phyloP scores from a whole-genome alignment of 257 asterid species.

The Primulina tabacum region DNA sequence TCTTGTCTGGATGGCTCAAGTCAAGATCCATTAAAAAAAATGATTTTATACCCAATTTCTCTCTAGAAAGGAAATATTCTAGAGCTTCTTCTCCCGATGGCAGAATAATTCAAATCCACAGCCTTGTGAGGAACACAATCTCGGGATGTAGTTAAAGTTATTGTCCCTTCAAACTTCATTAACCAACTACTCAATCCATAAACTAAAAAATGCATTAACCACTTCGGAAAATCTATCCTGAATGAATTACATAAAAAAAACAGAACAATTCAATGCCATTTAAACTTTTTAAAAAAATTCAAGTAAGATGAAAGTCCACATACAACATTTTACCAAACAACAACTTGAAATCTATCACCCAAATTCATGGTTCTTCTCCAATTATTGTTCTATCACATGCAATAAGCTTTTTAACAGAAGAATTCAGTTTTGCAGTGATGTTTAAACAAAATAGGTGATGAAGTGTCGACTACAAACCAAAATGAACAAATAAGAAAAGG shows the following conservation, averaged over 20 bases:
- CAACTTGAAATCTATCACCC: neutral
- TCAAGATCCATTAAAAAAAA: neutral
- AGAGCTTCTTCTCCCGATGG: neutral
- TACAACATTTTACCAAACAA: neutral
- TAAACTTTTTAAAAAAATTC: too few relatives aligned
- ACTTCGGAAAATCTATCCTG: neutral
- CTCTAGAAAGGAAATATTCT: neutral
- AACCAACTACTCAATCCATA: neutral
- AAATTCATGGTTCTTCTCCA: neutral
- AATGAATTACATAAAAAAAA: too few relatives aligned
- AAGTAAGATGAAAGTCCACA: neutral
- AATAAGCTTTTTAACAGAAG: neutral
- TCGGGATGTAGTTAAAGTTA: neutral
- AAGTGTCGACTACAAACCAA: neutral
- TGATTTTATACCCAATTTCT: neutral
- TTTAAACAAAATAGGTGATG: neutral
- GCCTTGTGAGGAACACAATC: neutral
- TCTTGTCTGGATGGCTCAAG: neutral
- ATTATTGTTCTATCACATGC: neutral
- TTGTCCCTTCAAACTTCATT: neutral
- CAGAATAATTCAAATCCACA: neutral
- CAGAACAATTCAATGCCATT: neutral
- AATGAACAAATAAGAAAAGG: neutral
- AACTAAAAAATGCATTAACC: neutral
- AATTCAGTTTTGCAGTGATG: neutral